Conservation (phyloP, 305 asterid species). For the Lippia alba region DNA sequence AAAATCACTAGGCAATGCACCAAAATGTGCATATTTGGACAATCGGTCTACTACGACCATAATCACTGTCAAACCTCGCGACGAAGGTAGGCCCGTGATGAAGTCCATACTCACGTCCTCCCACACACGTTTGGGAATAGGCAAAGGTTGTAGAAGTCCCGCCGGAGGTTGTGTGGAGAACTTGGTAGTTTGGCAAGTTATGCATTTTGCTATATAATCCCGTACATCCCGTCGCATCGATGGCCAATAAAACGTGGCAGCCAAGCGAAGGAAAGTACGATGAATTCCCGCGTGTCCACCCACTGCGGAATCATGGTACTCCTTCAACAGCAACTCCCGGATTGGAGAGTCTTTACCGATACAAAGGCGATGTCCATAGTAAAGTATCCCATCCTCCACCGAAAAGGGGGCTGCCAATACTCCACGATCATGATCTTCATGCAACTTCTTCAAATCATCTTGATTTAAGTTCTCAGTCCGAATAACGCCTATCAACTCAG, state of each 20-base stretch:
- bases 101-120: not conserved
- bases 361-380: too few species aligned
- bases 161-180: not conserved
- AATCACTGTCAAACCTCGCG: too few species aligned
- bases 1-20: too few species aligned
- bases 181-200: not conserved
- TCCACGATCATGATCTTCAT: too few species aligned
- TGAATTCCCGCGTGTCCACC: not conserved
- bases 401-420: too few species aligned
- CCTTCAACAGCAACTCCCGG: not conserved
- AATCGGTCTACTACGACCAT: too few species aligned
- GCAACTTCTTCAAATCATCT: too few species aligned
- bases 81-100: not conserved
- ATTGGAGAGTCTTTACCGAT: not conserved
- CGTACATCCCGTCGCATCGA: not conserved
- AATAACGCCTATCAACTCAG: not conserved
- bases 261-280: not conserved
- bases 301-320: not conserved
- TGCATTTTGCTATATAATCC: not conserved
- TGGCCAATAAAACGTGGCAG: not conserved
- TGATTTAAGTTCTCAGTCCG: too few species aligned
- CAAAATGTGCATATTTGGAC: too few species aligned
- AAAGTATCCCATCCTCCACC: too few species aligned
- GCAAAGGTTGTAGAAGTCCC: not conserved
- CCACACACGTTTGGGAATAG: not conserved